phyloP scores from a whole-genome alignment of 139 green algal species.

The Chloropicon primus region DNA sequence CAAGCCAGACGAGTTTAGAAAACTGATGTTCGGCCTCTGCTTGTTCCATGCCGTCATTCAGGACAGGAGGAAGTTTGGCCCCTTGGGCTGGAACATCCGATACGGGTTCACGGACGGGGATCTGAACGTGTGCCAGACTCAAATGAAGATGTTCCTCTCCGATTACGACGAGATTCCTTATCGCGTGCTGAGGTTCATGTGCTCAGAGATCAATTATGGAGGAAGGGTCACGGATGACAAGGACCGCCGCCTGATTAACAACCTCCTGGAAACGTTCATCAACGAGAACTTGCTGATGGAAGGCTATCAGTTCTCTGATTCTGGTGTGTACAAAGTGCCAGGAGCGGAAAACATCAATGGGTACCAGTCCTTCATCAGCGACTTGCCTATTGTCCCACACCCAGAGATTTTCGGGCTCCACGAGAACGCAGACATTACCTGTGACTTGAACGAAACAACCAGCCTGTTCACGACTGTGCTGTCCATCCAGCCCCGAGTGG shows the following conservation, averaged over 20 bases:
- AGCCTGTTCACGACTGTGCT: conserved; percentile 57
- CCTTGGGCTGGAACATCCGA: conserved; percentile 73
- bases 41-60: conserved; percentile 69
- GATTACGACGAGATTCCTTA: conserved; percentile 53
- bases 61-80: conserved; percentile 75
- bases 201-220: conserved; percentile 79
- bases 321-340: background rate
- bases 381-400: conserved; percentile 41
- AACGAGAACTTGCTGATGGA: conserved; percentile 38
- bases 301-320: conserved; percentile 18
- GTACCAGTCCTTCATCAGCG: conserved; percentile 45
- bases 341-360: conserved; percentile 18
- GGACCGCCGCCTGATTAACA: conserved; percentile 60
- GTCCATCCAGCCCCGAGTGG: conserved; percentile 51
- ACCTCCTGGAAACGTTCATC: conserved; percentile 56
- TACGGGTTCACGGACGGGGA: conserved; percentile 74
- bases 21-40: conserved; percentile 46
- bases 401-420: conserved; percentile 84
- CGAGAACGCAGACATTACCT: conserved; percentile 66
- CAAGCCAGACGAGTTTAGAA: conserved; percentile 47
- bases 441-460: conserved; percentile 68
- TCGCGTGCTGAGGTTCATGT: conserved; percentile 65
- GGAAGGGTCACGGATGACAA: conserved; percentile 75
- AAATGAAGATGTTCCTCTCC: conserved; percentile 55
- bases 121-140: conserved; percentile 62